Percentiles rank a stretch among this genome's conserved stretches.
Evolutionary conservation across 169 alveolate species (phyloP).

Genomic region (Eimeria sp.): DNA sequence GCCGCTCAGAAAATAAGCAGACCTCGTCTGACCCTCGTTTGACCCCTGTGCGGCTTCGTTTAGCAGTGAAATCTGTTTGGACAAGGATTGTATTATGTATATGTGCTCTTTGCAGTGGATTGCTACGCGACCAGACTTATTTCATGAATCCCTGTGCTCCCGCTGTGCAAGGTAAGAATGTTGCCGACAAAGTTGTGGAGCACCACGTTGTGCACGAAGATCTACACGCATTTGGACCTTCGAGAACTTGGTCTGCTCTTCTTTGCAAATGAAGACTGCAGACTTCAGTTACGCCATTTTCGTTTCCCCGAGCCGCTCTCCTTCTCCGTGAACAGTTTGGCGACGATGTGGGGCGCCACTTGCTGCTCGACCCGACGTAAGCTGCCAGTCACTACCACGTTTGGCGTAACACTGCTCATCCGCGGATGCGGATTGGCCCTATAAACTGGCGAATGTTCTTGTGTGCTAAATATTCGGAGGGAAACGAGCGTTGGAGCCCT

Average conservation of each 20-base stretch:
- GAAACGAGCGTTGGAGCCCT: not conserved
- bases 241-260: not conserved
- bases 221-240: not conserved
- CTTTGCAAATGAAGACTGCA: constrained; percentile 16
- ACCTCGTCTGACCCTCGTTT: not conserved
- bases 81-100: no score
- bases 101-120: constrained; percentile 64
- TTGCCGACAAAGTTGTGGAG: not conserved
- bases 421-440: not conserved
- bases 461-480: not conserved
- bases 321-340: constrained; percentile 72
- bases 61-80: not conserved
- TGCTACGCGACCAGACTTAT: constrained; percentile 74
- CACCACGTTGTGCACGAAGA: not conserved
- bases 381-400: not conserved
- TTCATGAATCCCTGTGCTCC: constrained; percentile 57
- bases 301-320: constrained; percentile 69
- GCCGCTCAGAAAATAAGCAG: not conserved
- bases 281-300: constrained; percentile 59
- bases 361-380: constrained; percentile 63
- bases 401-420: not conserved
- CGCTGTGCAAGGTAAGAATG: constrained; percentile 66
- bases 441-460: not conserved
- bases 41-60: not conserved
- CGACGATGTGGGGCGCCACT: constrained; percentile 28